These are phyloP conservation scores for Miscanthus sacchariflorus DNA, from an alignment of 202 grass and related monocot species.

Conservation along the genomic window DNA sequence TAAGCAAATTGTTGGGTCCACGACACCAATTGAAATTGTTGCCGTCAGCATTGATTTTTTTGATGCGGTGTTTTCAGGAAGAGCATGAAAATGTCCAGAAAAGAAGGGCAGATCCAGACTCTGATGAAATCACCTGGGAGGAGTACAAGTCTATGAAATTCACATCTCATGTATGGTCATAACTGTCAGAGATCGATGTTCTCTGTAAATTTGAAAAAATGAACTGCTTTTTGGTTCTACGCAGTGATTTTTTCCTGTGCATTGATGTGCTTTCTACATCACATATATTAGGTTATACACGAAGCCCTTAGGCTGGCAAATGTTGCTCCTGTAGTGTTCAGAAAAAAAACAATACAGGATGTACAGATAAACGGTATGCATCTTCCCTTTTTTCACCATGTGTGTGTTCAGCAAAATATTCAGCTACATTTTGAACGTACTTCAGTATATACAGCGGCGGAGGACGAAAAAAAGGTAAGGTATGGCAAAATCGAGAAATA, in stretches of 20 bases:
- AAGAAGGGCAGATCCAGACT: conserved; percentile 27
- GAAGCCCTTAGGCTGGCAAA: conserved; percentile 32
- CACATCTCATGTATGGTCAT: conserved; percentile 36
- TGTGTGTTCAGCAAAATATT: no score
- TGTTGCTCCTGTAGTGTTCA: conserved; percentile 45
- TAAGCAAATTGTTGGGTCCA: background rate
- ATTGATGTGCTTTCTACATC: no score
- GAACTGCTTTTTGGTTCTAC: no score
- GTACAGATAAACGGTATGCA: conserved; percentile 38
- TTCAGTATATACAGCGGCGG: no score
- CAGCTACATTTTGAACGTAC: no score
- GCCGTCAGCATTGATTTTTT: background rate
- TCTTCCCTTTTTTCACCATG: no score
- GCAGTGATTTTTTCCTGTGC: no score
- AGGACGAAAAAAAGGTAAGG: no score
- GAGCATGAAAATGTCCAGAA: conserved; percentile 44
- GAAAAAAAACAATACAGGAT: conserved; percentile 44
- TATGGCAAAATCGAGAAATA: no score
- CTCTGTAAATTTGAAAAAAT: no score
- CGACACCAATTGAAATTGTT: background rate
- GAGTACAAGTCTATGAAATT: conserved; percentile 63
- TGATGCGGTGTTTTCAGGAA: conserved; percentile 26
- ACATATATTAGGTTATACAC: conserved; percentile 36
- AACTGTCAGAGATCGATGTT: no score
- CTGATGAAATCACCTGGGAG: conserved; percentile 53